These are phyloP conservation scores for Sporothrix pseudoabietina DNA, from an alignment of 2,329 filamentous ascomycete genomes.

Conservation along the genomic window DNA sequence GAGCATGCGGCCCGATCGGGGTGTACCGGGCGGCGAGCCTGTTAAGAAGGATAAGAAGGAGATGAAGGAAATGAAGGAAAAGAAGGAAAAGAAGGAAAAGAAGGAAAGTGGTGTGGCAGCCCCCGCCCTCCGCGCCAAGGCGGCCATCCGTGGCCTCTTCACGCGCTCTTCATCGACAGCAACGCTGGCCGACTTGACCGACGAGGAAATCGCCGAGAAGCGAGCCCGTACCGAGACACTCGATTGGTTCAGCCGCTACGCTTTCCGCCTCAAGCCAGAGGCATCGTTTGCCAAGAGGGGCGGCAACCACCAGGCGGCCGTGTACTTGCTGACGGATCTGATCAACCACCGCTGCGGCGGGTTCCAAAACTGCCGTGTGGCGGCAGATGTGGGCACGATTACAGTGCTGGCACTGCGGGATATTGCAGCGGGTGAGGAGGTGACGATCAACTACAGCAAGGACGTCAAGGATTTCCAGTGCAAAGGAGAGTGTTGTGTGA, in stretches of 20 bases:
- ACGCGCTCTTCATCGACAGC: background rate
- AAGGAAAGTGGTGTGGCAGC: background rate
- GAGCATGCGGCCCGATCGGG: constrained; percentile 34
- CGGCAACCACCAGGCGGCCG: constrained; percentile 32
- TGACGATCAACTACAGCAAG: constrained; percentile 46
- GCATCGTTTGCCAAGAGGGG: constrained; percentile 27
- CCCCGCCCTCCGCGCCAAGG: background rate
- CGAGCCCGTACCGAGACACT: constrained; percentile 29
- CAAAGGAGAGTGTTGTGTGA: constrained; percentile 35
- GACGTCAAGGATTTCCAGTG: constrained; percentile 39
- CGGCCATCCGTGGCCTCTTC: background rate
- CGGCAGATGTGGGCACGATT: constrained; percentile 35
- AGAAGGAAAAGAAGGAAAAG: background rate
- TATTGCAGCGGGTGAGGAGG: constrained; percentile 41
- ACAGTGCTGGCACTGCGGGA: constrained; percentile 37
- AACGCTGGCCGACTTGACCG: background rate
- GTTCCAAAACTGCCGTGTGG: constrained; percentile 39
- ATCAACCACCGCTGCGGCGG: constrained; percentile 44
- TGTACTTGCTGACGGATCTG: constrained; percentile 36
- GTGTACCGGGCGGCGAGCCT: background rate
- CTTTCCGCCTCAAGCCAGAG: constrained; percentile 34
- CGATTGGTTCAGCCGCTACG: constrained; percentile 36
- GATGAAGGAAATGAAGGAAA: background rate
- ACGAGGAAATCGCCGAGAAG: background rate
- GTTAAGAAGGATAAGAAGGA: background rate